Evolutionary conservation across 495 filamentous ascomycete genomes (phyloP), one percentile per base, ranked within the genome.

Genomic region (Hypoxylon cercidicola): DNA sequence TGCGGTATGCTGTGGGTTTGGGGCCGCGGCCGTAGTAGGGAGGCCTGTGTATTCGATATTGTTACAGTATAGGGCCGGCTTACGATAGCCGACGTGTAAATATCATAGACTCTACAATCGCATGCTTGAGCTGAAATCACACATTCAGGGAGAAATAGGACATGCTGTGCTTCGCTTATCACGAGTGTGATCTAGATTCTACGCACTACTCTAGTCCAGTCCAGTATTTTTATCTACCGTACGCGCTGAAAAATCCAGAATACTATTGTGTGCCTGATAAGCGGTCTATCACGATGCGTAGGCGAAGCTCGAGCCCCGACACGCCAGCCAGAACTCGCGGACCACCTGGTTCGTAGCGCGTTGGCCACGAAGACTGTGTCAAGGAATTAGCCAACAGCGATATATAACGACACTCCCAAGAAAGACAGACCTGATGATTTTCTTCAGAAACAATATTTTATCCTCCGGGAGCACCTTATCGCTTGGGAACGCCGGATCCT

Each of bases 251-350:
- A n/a, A 15, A 7, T 12, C 37, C 13, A 16, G 1, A 3, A 47
- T 7, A 47, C 37, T 20, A 43, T 16, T 16, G n/a, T 20, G 20
- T 15, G 7, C 37, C 11, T 34, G 11, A 11, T 23, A 8, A 20
- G 15, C 13, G 48, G 21, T 7, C 6, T 6, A 23, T 66, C 66
- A 79, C 46, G 78, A 81, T 23, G 82, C 79, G 71, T 91, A 91
- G 46, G 87, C 82, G 68, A 89, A 89, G 32, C 78, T 82, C n/a
- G 86, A 82, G 4, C 89, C 89, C 12, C 89, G 81, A 71, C 88
- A 91, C 30, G 83, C 82, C 16, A 90, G 74, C 88, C 89, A 93
- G 66, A 92, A 91, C 0, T 88, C 79, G 13, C 84, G 83, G 4
- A 90, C 83, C 18, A 88, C 74, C 25, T 87, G 78, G 55, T 84